Base-by-base conservation (phyloP, 805 yeast species). In the Kuraishia cidri region DNA sequence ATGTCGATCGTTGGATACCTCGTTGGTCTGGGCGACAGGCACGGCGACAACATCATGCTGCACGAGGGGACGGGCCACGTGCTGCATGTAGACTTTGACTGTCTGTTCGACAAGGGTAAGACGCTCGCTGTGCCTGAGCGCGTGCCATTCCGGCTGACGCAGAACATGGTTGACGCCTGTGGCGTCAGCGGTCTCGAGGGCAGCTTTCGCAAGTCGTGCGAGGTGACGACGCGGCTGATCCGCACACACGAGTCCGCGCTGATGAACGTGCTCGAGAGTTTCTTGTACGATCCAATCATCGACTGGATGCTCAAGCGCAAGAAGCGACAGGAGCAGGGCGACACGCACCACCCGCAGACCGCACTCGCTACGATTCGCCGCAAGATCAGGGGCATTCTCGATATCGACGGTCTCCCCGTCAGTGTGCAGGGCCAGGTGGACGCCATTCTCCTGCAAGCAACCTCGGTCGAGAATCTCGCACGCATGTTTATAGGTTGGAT, bases 1-100 rank as follows among this genome's bases (percentile, higher is more conserved):
- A 92, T 94, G 98, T 87, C 97, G 0, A 86, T 92, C 64, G 95
- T 90, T 4, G 98, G 99, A 0, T 85, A 84, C 50, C 75, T 92
- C 29, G 64, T 92, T 18, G 98, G 98, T 6, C 66, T 92, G 31
- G 99, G 99, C 16, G 99, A 92, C 55, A 67, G 99, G 25, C 99
- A 92, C 51, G 82, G 95, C 44, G 99, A 92, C 48, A 92, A 92
- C 48, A 74, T 92, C 14, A 57, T 92, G 34, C 60, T 90, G 24
- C 70, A 78, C 45, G 79, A 79, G 39, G 70, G 66, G 26, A 70
- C 78, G 3, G 98, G 98, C 1, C 75, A 75, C 6, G 74, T 86
- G 1, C 57, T 92, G 39, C 99, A 92, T 53, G 97, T 92, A 35
- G 99, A 94, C 56, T 92, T 92, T 54, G 97, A 94, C 50, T 90